phyloP scores from a whole-genome alignment of 441 rosid genomes.

The Pelargonium exstipulatum region DNA sequence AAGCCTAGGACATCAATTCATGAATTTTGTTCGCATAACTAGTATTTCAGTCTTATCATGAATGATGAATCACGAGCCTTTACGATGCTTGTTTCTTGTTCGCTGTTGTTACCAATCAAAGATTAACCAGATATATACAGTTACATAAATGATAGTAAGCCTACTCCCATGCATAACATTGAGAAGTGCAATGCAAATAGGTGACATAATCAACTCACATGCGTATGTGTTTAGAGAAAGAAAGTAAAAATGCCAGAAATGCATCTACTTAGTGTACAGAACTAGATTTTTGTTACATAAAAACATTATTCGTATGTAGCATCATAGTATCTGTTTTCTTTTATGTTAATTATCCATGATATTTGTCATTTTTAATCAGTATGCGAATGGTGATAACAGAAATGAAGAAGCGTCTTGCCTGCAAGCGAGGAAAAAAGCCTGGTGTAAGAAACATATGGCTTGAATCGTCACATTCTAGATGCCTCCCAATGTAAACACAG shows the following conservation, averaged over 20 bases:
- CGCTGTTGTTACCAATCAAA: neutral
- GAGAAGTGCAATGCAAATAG: neutral
- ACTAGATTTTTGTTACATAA: neutral
- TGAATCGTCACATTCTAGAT: slow-evolving; percentile 86
- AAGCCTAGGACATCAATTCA: neutral
- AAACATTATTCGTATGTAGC: too few species aligned
- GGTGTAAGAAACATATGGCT: slow-evolving; percentile 85
- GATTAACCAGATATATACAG: neutral
- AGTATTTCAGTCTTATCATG: neutral
- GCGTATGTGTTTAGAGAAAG: too few species aligned
- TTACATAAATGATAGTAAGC: neutral
- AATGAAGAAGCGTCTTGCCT: slow-evolving; percentile 36
- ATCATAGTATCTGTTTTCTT: neutral
- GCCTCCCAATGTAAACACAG: slow-evolving; percentile 66
- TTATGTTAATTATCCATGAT: neutral
- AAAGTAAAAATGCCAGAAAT: too few species aligned
- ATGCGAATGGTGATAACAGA: neutral
- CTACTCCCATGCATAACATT: neutral
- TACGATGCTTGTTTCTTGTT: neutral
- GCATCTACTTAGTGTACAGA: neutral
- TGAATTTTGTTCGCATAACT: neutral
- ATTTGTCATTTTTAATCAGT: neutral
- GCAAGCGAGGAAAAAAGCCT: slow-evolving; percentile 88
- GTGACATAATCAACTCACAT: too few species aligned
- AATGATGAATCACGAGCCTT: neutral